A percentile compares a stretch with the other conserved stretches of the same genome.
Evolutionary conservation across 2,329 filamentous ascomycete genomes (phyloP).

Genomic region (Cordyceps fumosorosea): DNA sequence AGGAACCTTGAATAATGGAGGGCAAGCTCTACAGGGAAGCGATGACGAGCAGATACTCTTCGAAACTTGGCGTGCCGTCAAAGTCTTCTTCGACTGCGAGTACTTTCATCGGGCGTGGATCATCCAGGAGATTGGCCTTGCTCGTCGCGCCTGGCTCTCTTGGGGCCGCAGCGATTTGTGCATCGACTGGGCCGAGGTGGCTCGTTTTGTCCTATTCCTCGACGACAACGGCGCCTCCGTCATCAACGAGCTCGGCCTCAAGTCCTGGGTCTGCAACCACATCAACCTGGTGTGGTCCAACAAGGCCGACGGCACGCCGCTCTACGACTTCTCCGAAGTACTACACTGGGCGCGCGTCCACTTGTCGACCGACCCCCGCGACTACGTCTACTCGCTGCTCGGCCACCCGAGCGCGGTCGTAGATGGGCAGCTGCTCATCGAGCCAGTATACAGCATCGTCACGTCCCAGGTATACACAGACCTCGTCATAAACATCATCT

Average conservation of each 20-base stretch:
- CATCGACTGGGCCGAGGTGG: constrained; percentile 9
- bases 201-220: constrained; percentile 4
- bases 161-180: constrained; percentile 9
- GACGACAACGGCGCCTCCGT: constrained; percentile 13
- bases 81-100: constrained; percentile 15
- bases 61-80: constrained; percentile 7
- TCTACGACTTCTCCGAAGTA: constrained; percentile 11
- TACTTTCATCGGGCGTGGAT: constrained; percentile 20
- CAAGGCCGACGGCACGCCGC: constrained; percentile 1
- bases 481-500: constrained; percentile 5
- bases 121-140: constrained; percentile 18
- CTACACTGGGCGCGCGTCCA: constrained; percentile 12
- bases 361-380: constrained; percentile 10
- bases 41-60: background rate
- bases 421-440: background rate
- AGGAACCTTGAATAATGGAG: background rate
- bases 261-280: constrained; percentile 13
- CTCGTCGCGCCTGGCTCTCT: constrained; percentile 4
- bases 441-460: constrained; percentile 2
- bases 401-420: constrained; percentile 11
- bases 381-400: constrained; percentile 13
- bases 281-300: constrained; percentile 14
- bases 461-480: constrained; percentile 5
- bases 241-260: constrained; percentile 12
- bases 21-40: background rate